phyloP scores from a whole-genome alignment of 371 early-diverging fungal species.

The Parasitella parasitica region DNA sequence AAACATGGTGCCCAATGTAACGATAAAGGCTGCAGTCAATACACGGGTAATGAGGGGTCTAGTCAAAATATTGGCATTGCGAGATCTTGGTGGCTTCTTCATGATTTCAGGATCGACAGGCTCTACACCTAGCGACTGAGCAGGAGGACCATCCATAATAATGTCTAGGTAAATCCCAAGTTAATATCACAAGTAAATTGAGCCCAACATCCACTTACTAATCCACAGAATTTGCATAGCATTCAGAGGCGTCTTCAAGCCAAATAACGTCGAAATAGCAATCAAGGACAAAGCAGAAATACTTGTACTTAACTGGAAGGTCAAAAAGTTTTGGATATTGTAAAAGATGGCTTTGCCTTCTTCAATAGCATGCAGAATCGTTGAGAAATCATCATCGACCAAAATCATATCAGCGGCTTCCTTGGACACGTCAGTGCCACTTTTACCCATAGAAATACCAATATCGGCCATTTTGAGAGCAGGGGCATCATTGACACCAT shows the following conservation, averaged over 20 bases:
- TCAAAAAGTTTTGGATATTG: conserved; percentile 91
- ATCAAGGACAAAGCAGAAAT: conserved; percentile 84
- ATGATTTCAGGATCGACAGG: conserved; percentile 82
- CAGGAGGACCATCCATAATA: conserved; percentile 92
- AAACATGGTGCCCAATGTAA: conserved; percentile 87
- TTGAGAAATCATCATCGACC: conserved; percentile 84
- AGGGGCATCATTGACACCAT: conserved; percentile 96
- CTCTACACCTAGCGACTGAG: conserved; percentile 89
- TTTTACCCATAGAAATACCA: conserved; percentile 90
- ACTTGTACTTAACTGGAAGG: conserved; percentile 87
- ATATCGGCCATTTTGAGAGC: conserved; percentile 89
- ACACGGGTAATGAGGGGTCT: conserved; percentile 74
- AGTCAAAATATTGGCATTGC: conserved; percentile 77
- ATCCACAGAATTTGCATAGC: conserved; percentile 98
- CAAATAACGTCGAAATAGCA: conserved; percentile 84
- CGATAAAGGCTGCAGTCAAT: conserved; percentile 74
- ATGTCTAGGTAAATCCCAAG: conserved; percentile 66
- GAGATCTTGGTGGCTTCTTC: conserved; percentile 78
- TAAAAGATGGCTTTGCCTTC: conserved; percentile 92
- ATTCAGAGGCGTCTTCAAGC: conserved; percentile 89
- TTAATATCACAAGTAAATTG: neutral
- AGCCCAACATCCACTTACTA: conserved; percentile 52
- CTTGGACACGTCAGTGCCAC: conserved; percentile 89
- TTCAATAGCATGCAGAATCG: conserved; percentile 84
- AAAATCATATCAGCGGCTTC: conserved; percentile 94